Conservation (phyloP, 352 stramenopile species). For the Discostella stelligera region DNA sequence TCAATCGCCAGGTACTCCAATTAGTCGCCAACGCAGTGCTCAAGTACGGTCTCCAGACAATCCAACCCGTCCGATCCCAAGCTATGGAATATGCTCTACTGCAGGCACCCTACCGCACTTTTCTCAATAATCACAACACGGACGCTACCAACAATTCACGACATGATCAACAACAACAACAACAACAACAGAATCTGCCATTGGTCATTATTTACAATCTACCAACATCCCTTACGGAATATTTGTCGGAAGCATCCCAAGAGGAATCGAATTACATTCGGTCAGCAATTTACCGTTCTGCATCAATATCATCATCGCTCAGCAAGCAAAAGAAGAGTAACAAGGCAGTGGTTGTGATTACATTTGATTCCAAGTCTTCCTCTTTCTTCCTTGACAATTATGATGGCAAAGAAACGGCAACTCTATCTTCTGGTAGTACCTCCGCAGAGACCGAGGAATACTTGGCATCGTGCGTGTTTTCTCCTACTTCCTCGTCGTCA, state of each 20-base stretch:
- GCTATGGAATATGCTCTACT: slow-evolving; percentile 59
- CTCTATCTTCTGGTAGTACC: background rate
- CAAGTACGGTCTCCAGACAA: slow-evolving; percentile 34
- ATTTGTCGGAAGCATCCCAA: slow-evolving; percentile 50
- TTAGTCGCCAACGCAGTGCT: slow-evolving; percentile 52
- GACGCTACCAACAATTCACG: background rate
- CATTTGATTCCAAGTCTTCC: slow-evolving; percentile 51
- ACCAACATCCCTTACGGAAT: slow-evolving; percentile 59
- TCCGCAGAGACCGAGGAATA: background rate
- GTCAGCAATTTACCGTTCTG: slow-evolving; percentile 28
- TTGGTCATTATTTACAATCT: slow-evolving; percentile 46
- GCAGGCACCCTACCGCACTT: slow-evolving; percentile 64
- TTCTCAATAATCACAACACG: slow-evolving; percentile 45
- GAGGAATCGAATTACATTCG: slow-evolving; percentile 44
- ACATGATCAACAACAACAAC: background rate
- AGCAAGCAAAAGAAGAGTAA: background rate
- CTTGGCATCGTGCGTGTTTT: background rate
- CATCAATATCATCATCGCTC: slow-evolving; percentile 21
- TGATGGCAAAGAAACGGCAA: background rate
- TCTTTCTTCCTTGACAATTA: slow-evolving; percentile 45
- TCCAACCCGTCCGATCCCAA: slow-evolving; percentile 53
- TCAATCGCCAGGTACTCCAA: slow-evolving; percentile 56
- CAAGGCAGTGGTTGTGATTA: slow-evolving; percentile 4
- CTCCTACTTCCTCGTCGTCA: background rate
- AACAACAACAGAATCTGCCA: background rate